Evolutionary conservation across 2,329 filamentous ascomycete genomes (phyloP).

Genomic region (Fusarium nanum): DNA sequence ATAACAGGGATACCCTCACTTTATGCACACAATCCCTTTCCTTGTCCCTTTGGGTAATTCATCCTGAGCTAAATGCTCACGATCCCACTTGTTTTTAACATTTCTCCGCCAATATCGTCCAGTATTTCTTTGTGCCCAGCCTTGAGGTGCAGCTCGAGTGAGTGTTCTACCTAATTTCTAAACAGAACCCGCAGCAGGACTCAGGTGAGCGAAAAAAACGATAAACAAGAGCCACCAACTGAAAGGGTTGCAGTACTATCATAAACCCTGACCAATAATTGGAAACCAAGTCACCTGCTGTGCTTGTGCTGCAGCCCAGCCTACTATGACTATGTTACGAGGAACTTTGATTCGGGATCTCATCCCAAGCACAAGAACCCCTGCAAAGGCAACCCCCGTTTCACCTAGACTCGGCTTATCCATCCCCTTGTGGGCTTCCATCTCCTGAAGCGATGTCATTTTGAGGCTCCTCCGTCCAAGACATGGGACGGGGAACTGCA

Average conservation of each 20-base stretch:
- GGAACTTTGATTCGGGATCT: not conserved
- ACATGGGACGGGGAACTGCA: constrained; percentile 37
- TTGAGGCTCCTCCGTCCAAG: constrained; percentile 37
- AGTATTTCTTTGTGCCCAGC: not conserved
- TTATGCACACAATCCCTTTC: constrained; percentile 14
- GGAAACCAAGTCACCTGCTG: constrained; percentile 23
- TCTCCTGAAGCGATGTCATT: constrained; percentile 30
- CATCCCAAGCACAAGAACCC: constrained; percentile 9
- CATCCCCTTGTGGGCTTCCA: constrained; percentile 26
- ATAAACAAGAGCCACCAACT: constrained; percentile 21
- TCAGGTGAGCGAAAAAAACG: constrained; percentile 18
- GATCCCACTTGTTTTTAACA: not conserved
- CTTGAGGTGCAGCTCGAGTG: constrained; percentile 3
- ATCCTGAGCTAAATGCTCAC: constrained; percentile 17
- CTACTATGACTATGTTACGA: not conserved
- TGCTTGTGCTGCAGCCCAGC: constrained; percentile 24
- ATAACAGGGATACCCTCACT: constrained; percentile 23
- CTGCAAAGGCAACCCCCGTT: constrained; percentile 23
- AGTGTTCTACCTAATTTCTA: constrained; percentile 3
- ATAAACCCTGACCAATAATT: constrained; percentile 24
- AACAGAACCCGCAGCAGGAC: not conserved
- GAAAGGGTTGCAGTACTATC: constrained; percentile 35
- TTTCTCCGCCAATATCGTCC: constrained; percentile 13
- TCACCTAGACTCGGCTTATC: constrained; percentile 35
- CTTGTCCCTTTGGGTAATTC: constrained; percentile 1